Evolutionary conservation across 2,329 filamentous ascomycete species (phyloP).

Genomic region (Fusarium praegraminearum): DNA sequence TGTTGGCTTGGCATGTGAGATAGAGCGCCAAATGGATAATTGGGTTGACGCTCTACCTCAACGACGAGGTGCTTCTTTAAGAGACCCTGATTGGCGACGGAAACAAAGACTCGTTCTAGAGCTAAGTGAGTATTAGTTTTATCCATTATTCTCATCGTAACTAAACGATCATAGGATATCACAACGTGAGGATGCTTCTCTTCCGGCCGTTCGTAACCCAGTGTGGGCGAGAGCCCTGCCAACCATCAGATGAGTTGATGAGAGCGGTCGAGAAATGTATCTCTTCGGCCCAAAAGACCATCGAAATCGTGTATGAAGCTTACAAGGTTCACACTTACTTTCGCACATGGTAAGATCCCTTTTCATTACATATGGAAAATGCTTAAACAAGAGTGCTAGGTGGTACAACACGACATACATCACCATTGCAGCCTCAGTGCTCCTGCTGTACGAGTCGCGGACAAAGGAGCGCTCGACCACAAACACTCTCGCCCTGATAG

Average conservation of each 20-base stretch:
- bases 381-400: background rate
- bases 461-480: background rate
- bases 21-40: slow-evolving; percentile 2
- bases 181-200: slow-evolving; percentile 14
- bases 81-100: slow-evolving; percentile 14
- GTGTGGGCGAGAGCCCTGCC: background rate
- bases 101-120: slow-evolving; percentile 13
- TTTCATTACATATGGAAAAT: too few relatives aligned
- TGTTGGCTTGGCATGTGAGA: background rate
- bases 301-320: slow-evolving; percentile 10
- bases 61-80: slow-evolving; percentile 1
- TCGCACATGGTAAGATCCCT: slow-evolving; percentile 7
- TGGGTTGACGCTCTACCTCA: slow-evolving; percentile 6
- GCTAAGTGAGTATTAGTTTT: background rate
- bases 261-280: slow-evolving; percentile 7
- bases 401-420: slow-evolving; percentile 24
- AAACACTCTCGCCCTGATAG: background rate
- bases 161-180: background rate
- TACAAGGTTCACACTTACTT: slow-evolving; percentile 18
- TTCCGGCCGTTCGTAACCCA: slow-evolving; percentile 9
- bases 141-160: rapidly evolving
- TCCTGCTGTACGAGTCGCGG: slow-evolving; percentile 13
- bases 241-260: background rate
- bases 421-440: slow-evolving; percentile 5
- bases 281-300: slow-evolving; percentile 6